Conservation (phyloP, 495 filamentous ascomycete genomes). For the Penicillium antarcticum region DNA sequence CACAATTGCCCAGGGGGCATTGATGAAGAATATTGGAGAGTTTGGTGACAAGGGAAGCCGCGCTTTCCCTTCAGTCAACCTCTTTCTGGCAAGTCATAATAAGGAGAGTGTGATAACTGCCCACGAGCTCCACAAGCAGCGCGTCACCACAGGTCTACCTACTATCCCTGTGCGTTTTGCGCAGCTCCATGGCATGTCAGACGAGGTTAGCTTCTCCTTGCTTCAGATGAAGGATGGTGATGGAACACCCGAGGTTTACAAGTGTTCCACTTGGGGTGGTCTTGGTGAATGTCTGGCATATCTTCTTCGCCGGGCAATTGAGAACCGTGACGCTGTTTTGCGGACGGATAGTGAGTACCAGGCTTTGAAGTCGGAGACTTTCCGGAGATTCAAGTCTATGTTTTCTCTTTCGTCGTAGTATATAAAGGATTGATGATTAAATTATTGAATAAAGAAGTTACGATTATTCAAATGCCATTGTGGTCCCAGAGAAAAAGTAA, state of each 20-base stretch:
- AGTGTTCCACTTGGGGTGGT: conserved; percentile 84
- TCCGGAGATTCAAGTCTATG: conserved; percentile 44
- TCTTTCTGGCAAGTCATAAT: conserved; percentile 46
- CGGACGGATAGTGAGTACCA: conserved; percentile 65
- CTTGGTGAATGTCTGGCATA: conserved; percentile 87
- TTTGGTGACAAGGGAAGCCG: conserved; percentile 41
- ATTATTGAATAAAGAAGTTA: too few relatives aligned
- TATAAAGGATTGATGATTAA: too few relatives aligned
- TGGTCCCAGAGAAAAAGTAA: too few relatives aligned
- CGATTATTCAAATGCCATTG: too few relatives aligned
- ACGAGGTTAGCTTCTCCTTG: conserved; percentile 78
- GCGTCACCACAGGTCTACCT: conserved; percentile 22
- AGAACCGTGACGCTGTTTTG: conserved; percentile 83
- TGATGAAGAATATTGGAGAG: conserved; percentile 32
- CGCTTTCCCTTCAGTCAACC: conserved; percentile 30
- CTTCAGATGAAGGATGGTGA: conserved; percentile 44
- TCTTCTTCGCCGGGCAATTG: conserved; percentile 75
- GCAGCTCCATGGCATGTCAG: conserved; percentile 91
- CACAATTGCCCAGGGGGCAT: conserved; percentile 44
- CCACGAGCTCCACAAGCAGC: conserved; percentile 31
- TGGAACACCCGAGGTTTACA: conserved; percentile 62
- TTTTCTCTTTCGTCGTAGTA: conserved; percentile 8
- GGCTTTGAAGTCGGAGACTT: conserved; percentile 66
- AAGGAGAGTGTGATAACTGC: conserved; percentile 31
- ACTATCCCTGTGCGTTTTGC: conserved; percentile 39